Evolutionary conservation across 306 rosid genomes (phyloP).

Genomic region (Sicyos baderoa): DNA sequence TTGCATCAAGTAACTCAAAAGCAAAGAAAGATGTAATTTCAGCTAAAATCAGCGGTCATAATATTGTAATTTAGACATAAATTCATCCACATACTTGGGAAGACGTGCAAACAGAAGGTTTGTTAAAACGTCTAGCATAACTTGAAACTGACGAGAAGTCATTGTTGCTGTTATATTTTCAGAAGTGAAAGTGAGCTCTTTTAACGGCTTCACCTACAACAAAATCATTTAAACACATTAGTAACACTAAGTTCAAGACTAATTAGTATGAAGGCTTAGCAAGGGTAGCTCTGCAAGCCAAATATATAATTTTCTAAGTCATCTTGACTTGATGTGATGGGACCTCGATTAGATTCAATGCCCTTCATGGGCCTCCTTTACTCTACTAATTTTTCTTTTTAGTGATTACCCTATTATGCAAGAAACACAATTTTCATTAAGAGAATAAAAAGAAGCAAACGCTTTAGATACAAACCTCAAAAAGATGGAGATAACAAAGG

Average conservation of each 20-base stretch:
- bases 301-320: neutral
- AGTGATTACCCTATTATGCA: too few species aligned
- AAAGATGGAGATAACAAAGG: too few species aligned
- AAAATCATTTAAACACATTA: constrained; percentile 25
- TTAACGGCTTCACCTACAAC: constrained; percentile 88
- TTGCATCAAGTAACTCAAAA: neutral
- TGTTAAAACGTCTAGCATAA: constrained; percentile 85
- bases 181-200: constrained; percentile 87
- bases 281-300: neutral
- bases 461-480: too few species aligned
- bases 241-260: neutral
- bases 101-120: constrained; percentile 90
- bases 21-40: neutral
- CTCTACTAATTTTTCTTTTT: neutral
- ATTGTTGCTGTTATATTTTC: constrained; percentile 80
- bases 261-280: neutral
- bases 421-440: too few species aligned
- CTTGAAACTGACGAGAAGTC: constrained; percentile 99
- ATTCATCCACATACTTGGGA: constrained; percentile 62
- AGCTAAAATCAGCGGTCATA: neutral
- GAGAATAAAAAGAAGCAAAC: too few species aligned
- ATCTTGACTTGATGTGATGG: neutral
- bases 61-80: constrained; percentile 6
- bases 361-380: neutral
- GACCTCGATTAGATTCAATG: neutral